Conservation (phyloP, 805 yeast species). For the Metschnikowia continentalis region DNA sequence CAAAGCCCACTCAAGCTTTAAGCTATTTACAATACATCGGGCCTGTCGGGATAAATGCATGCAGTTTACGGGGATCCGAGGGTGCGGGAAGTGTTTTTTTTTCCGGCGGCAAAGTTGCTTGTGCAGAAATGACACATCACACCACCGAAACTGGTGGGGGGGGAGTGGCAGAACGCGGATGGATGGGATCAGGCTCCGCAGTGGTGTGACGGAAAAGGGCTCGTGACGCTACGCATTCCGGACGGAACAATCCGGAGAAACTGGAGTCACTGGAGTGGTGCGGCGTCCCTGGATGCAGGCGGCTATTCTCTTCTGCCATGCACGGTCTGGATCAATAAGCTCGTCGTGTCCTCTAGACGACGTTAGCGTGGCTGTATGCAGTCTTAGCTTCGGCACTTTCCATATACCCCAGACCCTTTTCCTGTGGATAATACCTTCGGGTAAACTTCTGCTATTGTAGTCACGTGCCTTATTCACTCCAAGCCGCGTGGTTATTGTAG, state of each 20-base stretch:
- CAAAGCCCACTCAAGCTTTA: too few species aligned
- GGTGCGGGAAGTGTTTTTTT: not conserved
- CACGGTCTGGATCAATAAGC: too few species aligned
- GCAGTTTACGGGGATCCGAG: not conserved
- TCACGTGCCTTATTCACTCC: too few species aligned
- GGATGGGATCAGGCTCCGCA: not conserved
- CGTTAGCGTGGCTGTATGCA: too few species aligned
- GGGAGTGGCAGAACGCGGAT: not conserved
- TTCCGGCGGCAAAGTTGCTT: not conserved
- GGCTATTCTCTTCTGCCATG: too few species aligned
- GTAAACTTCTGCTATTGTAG: too few species aligned
- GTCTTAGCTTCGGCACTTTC: too few species aligned
- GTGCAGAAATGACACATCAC: not conserved
- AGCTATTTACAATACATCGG: too few species aligned
- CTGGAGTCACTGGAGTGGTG: not conserved
- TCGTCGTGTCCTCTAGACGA: too few species aligned
- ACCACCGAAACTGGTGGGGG: not conserved
- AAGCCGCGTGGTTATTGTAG: too few species aligned
- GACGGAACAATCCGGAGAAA: conserved; percentile 1
- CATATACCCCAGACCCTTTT: too few species aligned
- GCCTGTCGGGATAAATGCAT: not conserved
- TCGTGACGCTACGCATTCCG: not conserved
- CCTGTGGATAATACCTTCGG: too few species aligned
- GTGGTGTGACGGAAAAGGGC: not conserved
- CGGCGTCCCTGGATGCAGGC: not conserved